Conservation (phyloP, 495 filamentous ascomycete species). For the Trichocladium uniseriatum region DNA sequence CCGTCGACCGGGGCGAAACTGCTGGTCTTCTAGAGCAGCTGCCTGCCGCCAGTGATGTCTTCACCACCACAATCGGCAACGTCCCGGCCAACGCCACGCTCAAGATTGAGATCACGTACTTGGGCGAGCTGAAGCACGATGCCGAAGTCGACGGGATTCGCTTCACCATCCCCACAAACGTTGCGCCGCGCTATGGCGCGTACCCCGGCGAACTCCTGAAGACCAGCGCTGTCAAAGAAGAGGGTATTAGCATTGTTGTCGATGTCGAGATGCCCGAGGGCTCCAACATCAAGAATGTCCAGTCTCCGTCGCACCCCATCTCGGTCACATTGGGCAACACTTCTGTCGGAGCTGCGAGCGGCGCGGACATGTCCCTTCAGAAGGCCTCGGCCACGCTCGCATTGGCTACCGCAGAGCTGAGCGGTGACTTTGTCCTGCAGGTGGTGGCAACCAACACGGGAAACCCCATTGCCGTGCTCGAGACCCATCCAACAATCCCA, state of each 20-base stretch:
- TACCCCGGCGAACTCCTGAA: slow-evolving; percentile 26
- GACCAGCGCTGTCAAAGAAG: slow-evolving; percentile 6
- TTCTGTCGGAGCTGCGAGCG: slow-evolving; percentile 32
- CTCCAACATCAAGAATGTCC: slow-evolving; percentile 47
- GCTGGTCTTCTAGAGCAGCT: slow-evolving; percentile 56
- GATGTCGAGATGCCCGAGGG: slow-evolving; percentile 49
- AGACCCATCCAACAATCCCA: slow-evolving; percentile 50
- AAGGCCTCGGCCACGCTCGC: slow-evolving; percentile 54
- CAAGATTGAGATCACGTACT: slow-evolving; percentile 50
- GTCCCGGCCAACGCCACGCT: slow-evolving; percentile 46
- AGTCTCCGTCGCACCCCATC: slow-evolving; percentile 60
- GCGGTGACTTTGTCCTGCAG: slow-evolving; percentile 46
- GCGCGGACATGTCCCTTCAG: slow-evolving; percentile 38
- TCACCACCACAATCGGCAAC: slow-evolving; percentile 56
- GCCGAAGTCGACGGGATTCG: slow-evolving; percentile 51
- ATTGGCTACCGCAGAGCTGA: slow-evolving; percentile 37
- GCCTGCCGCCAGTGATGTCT: slow-evolving; percentile 49
- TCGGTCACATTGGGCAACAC: slow-evolving; percentile 51
- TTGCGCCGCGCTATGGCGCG: slow-evolving; percentile 55
- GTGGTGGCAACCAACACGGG: slow-evolving; percentile 46
- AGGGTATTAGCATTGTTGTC: slow-evolving; percentile 48
- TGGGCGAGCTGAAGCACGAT: slow-evolving; percentile 61
- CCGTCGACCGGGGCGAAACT: slow-evolving; percentile 45
- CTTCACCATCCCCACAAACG: slow-evolving; percentile 54
- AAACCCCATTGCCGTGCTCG: slow-evolving; percentile 52